Base-by-base conservation (phyloP, 2,329 filamentous ascomycete species). In the Myriosclerotinia curreyana region DNA sequence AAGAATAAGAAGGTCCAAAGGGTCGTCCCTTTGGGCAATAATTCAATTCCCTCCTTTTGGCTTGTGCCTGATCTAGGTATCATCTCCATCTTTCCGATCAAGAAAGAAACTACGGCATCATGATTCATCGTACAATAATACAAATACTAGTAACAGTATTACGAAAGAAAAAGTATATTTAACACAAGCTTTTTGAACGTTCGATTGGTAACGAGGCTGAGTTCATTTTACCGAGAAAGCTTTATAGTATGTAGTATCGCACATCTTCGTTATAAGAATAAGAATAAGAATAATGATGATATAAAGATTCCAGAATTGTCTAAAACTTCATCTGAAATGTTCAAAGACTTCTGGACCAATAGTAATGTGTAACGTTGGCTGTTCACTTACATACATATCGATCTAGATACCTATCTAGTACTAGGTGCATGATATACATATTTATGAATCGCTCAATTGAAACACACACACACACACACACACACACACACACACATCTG, bases 121-220 rank as follows among this genome's bases (percentile, higher is more conserved):
- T 46, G 20, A 22, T 22, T 9, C 17, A 46, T n/a, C n/a, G 34
- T 22, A 17, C 20, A 15, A 15, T 54, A 31, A 28, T 34, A 46
- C n/a, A 8, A 8, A 36, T n/a, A n/a, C n/a, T n/a, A n/a, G n/a
- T n/a, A n/a, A n/a, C n/a, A n/a, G n/a, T n/a, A n/a, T n/a, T n/a
- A n/a, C n/a, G n/a, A n/a, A n/a, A n/a, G n/a, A 31, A 31, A 31
- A 31, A 31, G 28, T 31, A 31, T 31, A 31, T 31, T 31, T 31
- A 31, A 31, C 28, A 48, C 31, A 36, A 46, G n/a, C 42, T 38
- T 48, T 46, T 31, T 31, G 6, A 48, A 59, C 55, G 55, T 59
- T 49, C 55, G 42, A 59, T n/a, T 25, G 14, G 31, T 14, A 59
- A 36, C 55, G 55, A 59, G 55, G 55, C 55, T 59, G 55, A 36